Evolutionary conservation across 164 flowering plant species (phyloP).

Genomic region (Aristolochia contorta): DNA sequence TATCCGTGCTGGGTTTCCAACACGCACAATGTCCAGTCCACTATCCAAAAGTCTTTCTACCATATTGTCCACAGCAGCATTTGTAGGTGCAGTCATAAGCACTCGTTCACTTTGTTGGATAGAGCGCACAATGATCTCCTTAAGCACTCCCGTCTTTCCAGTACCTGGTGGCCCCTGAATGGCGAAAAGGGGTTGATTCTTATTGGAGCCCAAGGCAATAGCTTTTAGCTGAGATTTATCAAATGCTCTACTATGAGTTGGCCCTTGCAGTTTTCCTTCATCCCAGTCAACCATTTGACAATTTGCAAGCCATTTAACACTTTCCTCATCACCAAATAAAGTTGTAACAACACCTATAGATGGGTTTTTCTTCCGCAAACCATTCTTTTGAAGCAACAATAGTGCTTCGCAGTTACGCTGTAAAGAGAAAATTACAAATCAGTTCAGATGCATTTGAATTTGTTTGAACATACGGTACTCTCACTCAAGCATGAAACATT

Average conservation of each 20-base stretch:
- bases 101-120: conserved; percentile 83
- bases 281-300: conserved; percentile 49
- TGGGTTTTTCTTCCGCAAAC: conserved; percentile 75
- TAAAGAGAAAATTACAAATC: conserved; percentile 1
- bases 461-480: no score
- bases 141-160: conserved; percentile 80
- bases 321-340: conserved; percentile 81
- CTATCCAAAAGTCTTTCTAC: conserved; percentile 66
- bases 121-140: conserved; percentile 50
- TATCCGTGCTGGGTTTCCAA: conserved; percentile 90
- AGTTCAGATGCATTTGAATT: no score
- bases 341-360: conserved; percentile 65
- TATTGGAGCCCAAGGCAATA: conserved; percentile 67
- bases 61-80: conserved; percentile 94
- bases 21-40: conserved; percentile 68
- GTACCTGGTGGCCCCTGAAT: conserved; percentile 95
- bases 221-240: conserved; percentile 67
- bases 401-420: conserved; percentile 93
- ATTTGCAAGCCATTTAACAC: conserved; percentile 51
- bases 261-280: conserved; percentile 34
- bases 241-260: conserved; percentile 19
- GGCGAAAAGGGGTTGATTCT: conserved; percentile 58
- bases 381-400: conserved; percentile 88
- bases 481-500: no score
- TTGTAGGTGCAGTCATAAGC: conserved; percentile 89